These are phyloP conservation scores for Phytophthora uliginosa DNA, from an alignment of 352 stramenopile genomes.

Conservation along the genomic window DNA sequence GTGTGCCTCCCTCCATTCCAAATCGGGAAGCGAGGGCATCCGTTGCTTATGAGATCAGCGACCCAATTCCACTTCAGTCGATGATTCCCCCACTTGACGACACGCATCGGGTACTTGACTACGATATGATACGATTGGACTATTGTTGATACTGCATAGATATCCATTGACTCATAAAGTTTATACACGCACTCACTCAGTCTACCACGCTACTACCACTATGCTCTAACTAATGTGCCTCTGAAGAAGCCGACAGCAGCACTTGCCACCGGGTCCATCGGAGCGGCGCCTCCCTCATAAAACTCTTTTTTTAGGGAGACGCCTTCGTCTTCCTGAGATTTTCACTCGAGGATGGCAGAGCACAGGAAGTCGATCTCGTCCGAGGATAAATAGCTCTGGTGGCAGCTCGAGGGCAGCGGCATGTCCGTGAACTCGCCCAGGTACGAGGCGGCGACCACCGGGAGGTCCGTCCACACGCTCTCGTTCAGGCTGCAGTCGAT, in stretches of 20 bases:
- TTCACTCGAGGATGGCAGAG: conserved; percentile 83
- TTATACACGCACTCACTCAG: conserved; percentile 31
- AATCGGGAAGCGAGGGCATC: conserved; percentile 31
- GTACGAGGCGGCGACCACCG: conserved; percentile 32
- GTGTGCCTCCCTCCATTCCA: conserved; percentile 8
- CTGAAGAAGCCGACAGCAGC: conserved; percentile 50
- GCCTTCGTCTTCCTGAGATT: not conserved
- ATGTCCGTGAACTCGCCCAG: conserved; percentile 34
- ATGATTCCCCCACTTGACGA: not conserved
- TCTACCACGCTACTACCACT: conserved; percentile 34
- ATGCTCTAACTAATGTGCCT: conserved; percentile 31
- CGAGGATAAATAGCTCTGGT: conserved; percentile 70
- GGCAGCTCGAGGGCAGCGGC: conserved; percentile 30
- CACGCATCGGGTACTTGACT: not conserved
- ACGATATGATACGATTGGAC: no score
- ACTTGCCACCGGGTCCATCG: conserved; percentile 50
- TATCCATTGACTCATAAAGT: conserved; percentile 12
- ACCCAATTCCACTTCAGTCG: not conserved
- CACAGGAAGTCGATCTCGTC: conserved; percentile 91
- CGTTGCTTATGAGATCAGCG: conserved; percentile 8
- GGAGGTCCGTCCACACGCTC: conserved; percentile 69
- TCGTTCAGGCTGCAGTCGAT: conserved; percentile 64
- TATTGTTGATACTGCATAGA: conserved; percentile 28
- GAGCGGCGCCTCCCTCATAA: not conserved
- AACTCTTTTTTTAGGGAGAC: not conserved